Percentiles rank a stretch among this genome's conserved stretches.
Evolutionary conservation across 768 basidiomycete species (phyloP).

Genomic region (Pholiota microspora): DNA sequence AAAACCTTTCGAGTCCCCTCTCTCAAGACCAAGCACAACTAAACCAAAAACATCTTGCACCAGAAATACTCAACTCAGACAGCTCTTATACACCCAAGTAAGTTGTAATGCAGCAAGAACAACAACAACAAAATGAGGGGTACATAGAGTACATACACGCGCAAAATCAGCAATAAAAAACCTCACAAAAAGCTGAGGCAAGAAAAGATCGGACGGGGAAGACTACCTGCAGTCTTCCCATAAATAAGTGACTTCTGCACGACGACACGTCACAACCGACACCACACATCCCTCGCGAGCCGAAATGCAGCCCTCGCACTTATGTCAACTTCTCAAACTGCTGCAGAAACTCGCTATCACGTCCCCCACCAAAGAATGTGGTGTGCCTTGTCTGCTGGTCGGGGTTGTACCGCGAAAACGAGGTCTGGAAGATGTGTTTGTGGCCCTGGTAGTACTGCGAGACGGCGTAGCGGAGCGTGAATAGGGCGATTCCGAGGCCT

Average conservation of each 20-base stretch:
- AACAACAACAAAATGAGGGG: too few relatives aligned
- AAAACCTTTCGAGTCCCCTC: too few relatives aligned
- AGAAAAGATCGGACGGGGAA: not conserved
- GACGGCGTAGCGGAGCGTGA: constrained; percentile 44
- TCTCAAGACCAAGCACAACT: too few relatives aligned
- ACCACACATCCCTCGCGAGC: too few relatives aligned
- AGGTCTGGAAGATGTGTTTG: constrained; percentile 49
- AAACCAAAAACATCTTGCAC: too few relatives aligned
- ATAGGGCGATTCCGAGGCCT: constrained; percentile 43
- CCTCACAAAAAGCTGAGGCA: not conserved
- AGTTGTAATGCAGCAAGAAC: too few relatives aligned
- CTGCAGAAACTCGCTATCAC: constrained; percentile 35
- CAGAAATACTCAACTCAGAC: too few relatives aligned
- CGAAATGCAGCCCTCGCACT: too few relatives aligned
- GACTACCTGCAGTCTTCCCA: not conserved
- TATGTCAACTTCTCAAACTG: constrained; percentile 27
- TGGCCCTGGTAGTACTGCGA: constrained; percentile 42
- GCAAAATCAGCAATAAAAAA: not conserved
- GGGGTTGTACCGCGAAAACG: constrained; percentile 50
- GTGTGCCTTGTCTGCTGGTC: constrained; percentile 11
- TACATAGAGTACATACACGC: not conserved
- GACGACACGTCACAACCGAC: too few relatives aligned
- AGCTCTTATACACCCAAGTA: too few relatives aligned
- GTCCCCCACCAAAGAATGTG: not conserved
- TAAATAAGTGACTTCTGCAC: too few relatives aligned